Percentiles rank a stretch among this genome's conserved stretches.
These are phyloP conservation scores for Plenodomus biglobosus DNA, from an alignment of 2,329 filamentous ascomycete species.

Conservation along the genomic window DNA sequence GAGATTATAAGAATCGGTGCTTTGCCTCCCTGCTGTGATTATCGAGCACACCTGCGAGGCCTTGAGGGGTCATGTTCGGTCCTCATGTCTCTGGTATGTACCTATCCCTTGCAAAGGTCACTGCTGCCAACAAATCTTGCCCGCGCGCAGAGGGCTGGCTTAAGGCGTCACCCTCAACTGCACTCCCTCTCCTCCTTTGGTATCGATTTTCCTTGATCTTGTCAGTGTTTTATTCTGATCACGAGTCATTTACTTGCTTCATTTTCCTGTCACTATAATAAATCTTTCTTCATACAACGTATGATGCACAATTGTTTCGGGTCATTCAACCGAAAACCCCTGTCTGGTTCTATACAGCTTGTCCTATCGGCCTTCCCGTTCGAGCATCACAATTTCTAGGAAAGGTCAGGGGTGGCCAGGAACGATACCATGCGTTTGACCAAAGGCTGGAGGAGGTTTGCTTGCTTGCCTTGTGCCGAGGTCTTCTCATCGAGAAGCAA, in stretches of 20 bases:
- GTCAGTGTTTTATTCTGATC: too few relatives aligned
- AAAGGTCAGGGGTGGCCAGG: background rate
- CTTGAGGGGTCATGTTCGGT: background rate
- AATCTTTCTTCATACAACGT: too few relatives aligned
- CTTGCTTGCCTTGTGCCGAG: background rate
- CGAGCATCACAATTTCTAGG: background rate
- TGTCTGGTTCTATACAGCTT: background rate
- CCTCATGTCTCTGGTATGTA: background rate
- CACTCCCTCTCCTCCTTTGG: too few relatives aligned
- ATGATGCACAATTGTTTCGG: background rate
- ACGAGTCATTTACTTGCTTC: background rate
- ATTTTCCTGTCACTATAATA: too few relatives aligned
- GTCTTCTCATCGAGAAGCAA: background rate
- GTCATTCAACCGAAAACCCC: background rate
- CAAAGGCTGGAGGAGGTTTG: background rate
- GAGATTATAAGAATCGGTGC: background rate
- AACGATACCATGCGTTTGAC: background rate
- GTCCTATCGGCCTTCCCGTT: background rate
- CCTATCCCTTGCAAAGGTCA: background rate
- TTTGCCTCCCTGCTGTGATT: background rate
- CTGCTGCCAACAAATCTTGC: background rate
- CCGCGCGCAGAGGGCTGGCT: background rate
- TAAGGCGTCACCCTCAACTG: background rate
- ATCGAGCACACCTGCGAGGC: background rate
- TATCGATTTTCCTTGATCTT: too few relatives aligned